A percentile compares a stretch with the other conserved stretches of the same genome.
These are phyloP conservation scores for Mucor lusitanicus DNA, from an alignment of 371 early-diverging fungal species.

Conservation along the genomic window DNA sequence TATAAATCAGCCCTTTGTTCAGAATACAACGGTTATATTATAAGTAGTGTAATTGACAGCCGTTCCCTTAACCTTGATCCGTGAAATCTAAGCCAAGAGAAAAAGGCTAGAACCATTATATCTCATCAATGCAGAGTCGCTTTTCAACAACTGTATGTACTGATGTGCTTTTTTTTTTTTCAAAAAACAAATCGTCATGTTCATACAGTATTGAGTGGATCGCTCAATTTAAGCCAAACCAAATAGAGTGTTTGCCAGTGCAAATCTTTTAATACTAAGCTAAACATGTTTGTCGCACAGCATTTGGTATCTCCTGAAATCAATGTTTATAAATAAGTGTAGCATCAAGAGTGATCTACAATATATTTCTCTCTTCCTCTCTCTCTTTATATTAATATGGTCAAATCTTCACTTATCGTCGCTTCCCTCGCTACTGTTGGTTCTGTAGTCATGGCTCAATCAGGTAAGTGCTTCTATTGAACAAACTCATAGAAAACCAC, in stretches of 20 bases:
- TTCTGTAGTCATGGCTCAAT: slow-evolving; percentile 2
- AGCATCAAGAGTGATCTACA: background rate
- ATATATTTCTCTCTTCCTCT: background rate
- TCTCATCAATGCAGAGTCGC: background rate
- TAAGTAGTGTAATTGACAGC: background rate
- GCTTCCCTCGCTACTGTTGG: slow-evolving; percentile 4
- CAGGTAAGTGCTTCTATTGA: background rate
- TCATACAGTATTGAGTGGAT: background rate
- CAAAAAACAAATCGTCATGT: background rate
- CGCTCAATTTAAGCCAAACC: background rate
- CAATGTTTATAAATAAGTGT: background rate
- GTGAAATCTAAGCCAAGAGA: background rate
- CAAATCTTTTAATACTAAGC: background rate
- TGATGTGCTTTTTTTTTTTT: background rate
- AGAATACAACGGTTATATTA: background rate
- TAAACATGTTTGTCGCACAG: background rate
- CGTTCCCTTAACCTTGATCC: background rate
- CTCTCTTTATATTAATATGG: slow-evolving; percentile 7
- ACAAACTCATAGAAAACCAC: background rate
- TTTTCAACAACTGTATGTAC: background rate
- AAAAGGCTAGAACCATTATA: background rate
- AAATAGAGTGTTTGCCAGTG: background rate
- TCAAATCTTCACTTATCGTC: slow-evolving; percentile 8
- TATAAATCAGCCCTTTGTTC: background rate
- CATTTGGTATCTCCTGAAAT: background rate